Evolutionary conservation across 2,329 filamentous ascomycete species (phyloP), one percentile per base, ranked within the genome.

Genomic region (Tolypocladium capitatum): DNA sequence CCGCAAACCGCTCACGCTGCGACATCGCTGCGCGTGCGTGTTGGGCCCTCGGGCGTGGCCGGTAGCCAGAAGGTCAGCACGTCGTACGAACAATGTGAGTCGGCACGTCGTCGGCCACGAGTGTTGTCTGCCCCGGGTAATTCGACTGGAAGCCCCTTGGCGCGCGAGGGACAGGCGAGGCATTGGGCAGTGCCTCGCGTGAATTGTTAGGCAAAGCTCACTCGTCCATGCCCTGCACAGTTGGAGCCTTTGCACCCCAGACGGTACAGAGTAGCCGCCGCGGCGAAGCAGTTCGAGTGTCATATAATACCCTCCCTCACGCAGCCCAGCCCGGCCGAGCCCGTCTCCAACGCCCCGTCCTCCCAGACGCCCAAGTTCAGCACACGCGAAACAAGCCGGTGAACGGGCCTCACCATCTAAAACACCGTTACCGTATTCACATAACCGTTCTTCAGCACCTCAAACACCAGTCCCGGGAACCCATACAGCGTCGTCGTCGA

Each of bases 401-500:
- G n/a, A 18, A 27, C 20, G 21, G 5, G 5, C 30, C n/a, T 41
- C 35, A 4, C 10, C 36, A 11, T 5, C 43, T 63, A 95, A 69
- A 90, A 95, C 24, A 95, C 81, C 10, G 91, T 97, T 62, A 97
- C 72, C 27, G 86, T 85, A 64, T 88, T 94, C 24, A 98, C 86
- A 51, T 81, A 83, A 4, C 86, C 89, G 60, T 94, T 96, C 78
- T 86, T 90, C 64, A 97, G 68, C 28, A 98, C 91, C 68, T 98
- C 92, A 68, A 98, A 97, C 43, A 96, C 80, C 64, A 97, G 69
- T 0, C 92, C 91, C 0, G 92, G 91, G 59, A 96, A 96, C 1
- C 91, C 90, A 68, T 88, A 97, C 28, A 98, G 67, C 52, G 90
- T 91, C 16, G 90, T 95, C 48, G 76, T 80, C 50, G 76, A 77